Evolutionary conservation across 1,284 basidiomycete genomes (phyloP), one percentile per base, ranked within the genome.

Genomic region (Sanghuangporus weigelae): DNA sequence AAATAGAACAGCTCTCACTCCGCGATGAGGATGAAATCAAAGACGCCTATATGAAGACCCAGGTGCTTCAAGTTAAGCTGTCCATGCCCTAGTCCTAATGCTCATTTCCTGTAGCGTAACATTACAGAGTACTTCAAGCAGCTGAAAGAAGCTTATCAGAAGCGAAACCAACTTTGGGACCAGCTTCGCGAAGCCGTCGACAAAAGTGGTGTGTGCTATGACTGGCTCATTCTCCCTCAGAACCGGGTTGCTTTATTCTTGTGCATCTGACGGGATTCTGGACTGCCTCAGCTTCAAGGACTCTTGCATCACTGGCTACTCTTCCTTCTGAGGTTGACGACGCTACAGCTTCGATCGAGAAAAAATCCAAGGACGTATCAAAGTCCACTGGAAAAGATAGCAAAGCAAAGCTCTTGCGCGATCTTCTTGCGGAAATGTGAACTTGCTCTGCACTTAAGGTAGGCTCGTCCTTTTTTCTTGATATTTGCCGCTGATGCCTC

Each of bases 151-250:
- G 79, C 81, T 21, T 84, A 81, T 69, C 68, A 68, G 49, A 71
- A 72, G 38, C 79, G 83, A 48, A 78, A 80, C 19, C 70, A 73
- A 53, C 75, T 84, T 23, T 85, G 81, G 81, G 59, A 67, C 19
- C 71, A 77, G 10, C 73, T 84, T 19, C 73, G 81, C 48, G 70
- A 72, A 14, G 72, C 74, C 3, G 61, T 84, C n/a, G 72, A 79
- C 39, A 72, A 74, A 59, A 79, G 78, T 68, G 79, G 83, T 84
- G 75, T 63, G 67, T 62, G 11, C 19, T 70, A 65, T 60, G 60
- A 60, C 46, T 57, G 59, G 60, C 63, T 67, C 63, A 58, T 61
- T 57, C 39, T 44, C 21, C 12, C 57, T 59, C 6, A 44, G 14
- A 44, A 31, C 16, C 19, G 23, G 36, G 14, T 26, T 35, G 7